phyloP scores from a whole-genome alignment of 169 alveolate species.

The Cryptosporidium andersoni region DNA sequence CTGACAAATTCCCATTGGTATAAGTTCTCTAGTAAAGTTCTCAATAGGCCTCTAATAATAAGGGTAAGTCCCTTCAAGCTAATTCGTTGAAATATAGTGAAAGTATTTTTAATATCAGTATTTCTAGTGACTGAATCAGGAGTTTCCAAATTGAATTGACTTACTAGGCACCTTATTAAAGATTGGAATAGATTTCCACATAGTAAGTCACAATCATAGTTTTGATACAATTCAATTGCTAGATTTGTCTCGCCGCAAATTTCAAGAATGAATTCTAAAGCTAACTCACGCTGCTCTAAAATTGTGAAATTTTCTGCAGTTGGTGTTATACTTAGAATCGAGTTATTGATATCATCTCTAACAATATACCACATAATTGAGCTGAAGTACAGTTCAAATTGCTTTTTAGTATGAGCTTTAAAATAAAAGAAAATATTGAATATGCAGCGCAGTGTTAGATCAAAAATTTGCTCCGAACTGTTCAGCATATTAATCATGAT shows the following conservation, averaged over 20 bases:
- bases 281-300: slow-evolving; percentile 47
- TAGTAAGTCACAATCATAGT: slow-evolving; percentile 30
- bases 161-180: slow-evolving; percentile 21
- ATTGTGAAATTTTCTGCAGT: not conserved
- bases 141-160: slow-evolving; percentile 26
- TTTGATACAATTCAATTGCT: slow-evolving; percentile 38
- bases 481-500: slow-evolving; percentile 22
- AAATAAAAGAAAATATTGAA: slow-evolving; percentile 25
- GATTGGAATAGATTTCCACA: slow-evolving; percentile 63
- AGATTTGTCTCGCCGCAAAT: slow-evolving; percentile 27
- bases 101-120: slow-evolving; percentile 1
- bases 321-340: not conserved
- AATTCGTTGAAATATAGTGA: slow-evolving; percentile 46
- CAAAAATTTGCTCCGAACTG: not conserved
- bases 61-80: slow-evolving; percentile 40
- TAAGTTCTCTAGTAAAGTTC: not conserved
- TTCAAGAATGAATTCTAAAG: slow-evolving; percentile 34
- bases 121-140: not conserved
- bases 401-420: slow-evolving; percentile 22
- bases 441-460: slow-evolving; percentile 20
- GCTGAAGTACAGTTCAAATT: slow-evolving; percentile 19
- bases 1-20: too few relatives aligned
- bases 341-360: not conserved
- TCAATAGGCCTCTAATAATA: not conserved
- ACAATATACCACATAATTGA: slow-evolving; percentile 20